A percentile compares a stretch with the other conserved stretches of the same genome.
Evolutionary conservation across 306 rosid genomes (phyloP).

Genomic region (Medicago lupulina): DNA sequence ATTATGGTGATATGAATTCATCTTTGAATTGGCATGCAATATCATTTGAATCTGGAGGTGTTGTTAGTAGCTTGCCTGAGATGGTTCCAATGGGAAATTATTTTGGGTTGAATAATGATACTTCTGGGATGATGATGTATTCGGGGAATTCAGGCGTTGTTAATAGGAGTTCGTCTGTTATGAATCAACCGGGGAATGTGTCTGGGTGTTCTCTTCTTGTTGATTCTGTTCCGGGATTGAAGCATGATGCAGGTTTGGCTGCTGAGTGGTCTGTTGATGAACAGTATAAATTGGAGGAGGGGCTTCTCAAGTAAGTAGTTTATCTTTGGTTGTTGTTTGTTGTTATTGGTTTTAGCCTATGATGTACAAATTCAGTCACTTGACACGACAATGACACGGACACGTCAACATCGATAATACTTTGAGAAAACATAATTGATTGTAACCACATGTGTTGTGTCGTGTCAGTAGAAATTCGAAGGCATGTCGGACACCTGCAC

Average conservation of each 20-base stretch:
- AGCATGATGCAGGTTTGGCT: slow-evolving; percentile 82
- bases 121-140: slow-evolving; percentile 61
- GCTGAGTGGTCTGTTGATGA: slow-evolving; percentile 93
- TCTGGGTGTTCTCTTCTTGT: slow-evolving; percentile 66
- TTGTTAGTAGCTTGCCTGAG: slow-evolving; percentile 65
- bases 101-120: slow-evolving; percentile 54
- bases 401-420: background rate
- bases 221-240: slow-evolving; percentile 80
- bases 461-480: background rate
- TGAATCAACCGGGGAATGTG: slow-evolving; percentile 60
- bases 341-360: background rate
- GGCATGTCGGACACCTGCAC: background rate
- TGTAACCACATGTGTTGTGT: background rate
- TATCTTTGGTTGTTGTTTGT: slow-evolving; percentile 19
- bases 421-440: background rate
- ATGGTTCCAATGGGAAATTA: slow-evolving; percentile 74
- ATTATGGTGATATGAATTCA: slow-evolving; percentile 59
- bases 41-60: slow-evolving; percentile 77
- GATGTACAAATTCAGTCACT: background rate
- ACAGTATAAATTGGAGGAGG: slow-evolving; percentile 76
- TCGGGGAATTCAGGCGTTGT: slow-evolving; percentile 59
- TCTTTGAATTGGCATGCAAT: slow-evolving; percentile 67
- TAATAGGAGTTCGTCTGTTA: slow-evolving; percentile 46
- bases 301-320: slow-evolving; percentile 72
- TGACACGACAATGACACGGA: background rate